Evolutionary conservation across 106 monocot genomes (phyloP).

Genomic region (Dendrobium catenatum): DNA sequence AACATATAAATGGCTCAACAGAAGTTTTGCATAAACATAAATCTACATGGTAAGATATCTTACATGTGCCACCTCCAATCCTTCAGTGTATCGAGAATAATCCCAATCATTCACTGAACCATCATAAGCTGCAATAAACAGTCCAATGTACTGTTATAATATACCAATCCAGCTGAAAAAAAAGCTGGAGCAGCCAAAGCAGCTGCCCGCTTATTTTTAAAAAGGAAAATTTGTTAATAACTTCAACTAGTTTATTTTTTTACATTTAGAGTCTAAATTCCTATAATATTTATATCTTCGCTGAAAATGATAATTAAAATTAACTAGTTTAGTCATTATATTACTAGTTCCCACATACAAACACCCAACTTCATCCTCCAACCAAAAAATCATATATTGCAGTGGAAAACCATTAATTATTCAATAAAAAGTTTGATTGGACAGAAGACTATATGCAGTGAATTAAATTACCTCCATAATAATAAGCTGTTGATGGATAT

Average conservation of each 20-base stretch:
- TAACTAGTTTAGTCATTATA: too few species aligned
- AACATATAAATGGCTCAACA: not conserved
- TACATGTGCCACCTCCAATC: slow-evolving; percentile 36
- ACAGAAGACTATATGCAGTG: not conserved
- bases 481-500: slow-evolving; percentile 36
- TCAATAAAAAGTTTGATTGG: not conserved
- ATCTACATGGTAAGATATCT: not conserved
- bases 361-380: too few species aligned
- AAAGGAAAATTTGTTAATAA: not conserved
- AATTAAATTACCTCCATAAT: slow-evolving; percentile 43
- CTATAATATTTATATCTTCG: not conserved
- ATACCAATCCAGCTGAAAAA: too few species aligned
- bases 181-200: too few species aligned
- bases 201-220: not conserved
- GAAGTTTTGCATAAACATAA: not conserved
- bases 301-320: not conserved
- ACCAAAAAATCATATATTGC: not conserved
- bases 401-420: not conserved
- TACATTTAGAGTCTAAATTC: not conserved
- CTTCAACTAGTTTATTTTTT: not conserved
- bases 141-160: not conserved
- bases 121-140: slow-evolving; percentile 39
- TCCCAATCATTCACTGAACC: slow-evolving; percentile 35
- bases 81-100: slow-evolving; percentile 44
- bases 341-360: too few species aligned